Evolutionary conservation across 257 asterid genomes (phyloP).

Genomic region (Ophiorrhiza pumila): DNA sequence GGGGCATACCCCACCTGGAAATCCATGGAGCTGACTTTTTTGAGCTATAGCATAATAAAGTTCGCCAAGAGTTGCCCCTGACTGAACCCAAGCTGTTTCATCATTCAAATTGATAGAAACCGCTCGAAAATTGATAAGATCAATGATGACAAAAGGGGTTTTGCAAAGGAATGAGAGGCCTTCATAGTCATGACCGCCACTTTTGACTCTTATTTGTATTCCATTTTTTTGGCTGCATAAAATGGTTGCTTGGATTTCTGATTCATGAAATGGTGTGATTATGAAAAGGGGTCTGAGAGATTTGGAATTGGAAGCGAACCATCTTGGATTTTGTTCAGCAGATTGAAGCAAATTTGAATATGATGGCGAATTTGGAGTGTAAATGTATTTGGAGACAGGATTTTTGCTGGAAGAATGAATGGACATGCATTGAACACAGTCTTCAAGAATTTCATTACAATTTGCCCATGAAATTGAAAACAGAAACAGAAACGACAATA

Average conservation of each 20-base stretch:
- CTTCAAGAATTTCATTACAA: constrained; percentile 13
- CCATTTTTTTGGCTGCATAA: constrained; percentile 19
- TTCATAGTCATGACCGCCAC: constrained; percentile 38
- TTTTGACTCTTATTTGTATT: constrained; percentile 24
- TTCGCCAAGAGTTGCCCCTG: constrained; percentile 34
- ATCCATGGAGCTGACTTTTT: constrained; percentile 21
- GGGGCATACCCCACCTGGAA: constrained; percentile 30
- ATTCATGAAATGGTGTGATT: constrained; percentile 22
- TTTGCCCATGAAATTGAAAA: constrained; percentile 1
- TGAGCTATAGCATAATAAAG: constrained; percentile 24
- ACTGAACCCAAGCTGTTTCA: constrained; percentile 32
- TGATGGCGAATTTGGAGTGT: constrained; percentile 19
- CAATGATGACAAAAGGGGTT: constrained; percentile 20
- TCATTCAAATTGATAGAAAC: constrained; percentile 17
- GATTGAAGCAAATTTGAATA: constrained; percentile 21
- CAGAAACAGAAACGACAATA: neutral
- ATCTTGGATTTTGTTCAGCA: constrained; percentile 34
- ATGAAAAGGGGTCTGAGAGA: constrained; percentile 17
- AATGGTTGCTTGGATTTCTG: constrained; percentile 22
- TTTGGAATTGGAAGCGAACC: constrained; percentile 24
- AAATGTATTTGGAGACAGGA: neutral
- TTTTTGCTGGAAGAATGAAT: neutral
- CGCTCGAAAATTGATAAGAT: constrained; percentile 11
- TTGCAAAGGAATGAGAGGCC: constrained; percentile 26
- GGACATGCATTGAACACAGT: constrained; percentile 26